Evolutionary conservation across 345 rosid genomes (phyloP).

Genomic region (Brassica rapa): DNA sequence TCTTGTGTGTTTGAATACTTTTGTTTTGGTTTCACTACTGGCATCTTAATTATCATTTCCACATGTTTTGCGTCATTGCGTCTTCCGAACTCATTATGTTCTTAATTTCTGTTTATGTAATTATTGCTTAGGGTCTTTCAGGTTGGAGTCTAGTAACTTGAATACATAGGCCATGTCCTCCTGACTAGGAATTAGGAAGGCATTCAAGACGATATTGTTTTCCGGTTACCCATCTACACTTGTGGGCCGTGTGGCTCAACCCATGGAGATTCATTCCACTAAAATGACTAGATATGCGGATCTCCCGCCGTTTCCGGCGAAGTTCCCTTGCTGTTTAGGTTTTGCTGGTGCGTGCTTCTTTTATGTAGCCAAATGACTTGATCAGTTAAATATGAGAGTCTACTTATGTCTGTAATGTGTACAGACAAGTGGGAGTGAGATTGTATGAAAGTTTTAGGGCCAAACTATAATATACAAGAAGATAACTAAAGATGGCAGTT

Average conservation of each 20-base stretch:
- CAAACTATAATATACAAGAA: conserved; percentile 25
- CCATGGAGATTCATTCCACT: not conserved
- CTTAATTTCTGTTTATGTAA: not conserved
- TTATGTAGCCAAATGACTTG: not conserved
- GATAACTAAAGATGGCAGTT: not conserved
- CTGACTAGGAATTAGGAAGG: conserved; percentile 3
- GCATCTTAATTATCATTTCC: not conserved
- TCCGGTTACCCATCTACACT: not conserved
- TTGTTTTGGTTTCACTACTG: not conserved
- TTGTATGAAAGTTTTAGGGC: not conserved
- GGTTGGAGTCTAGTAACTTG: not conserved
- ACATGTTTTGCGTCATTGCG: too few species aligned
- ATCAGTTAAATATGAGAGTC: not conserved
- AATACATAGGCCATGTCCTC: not conserved
- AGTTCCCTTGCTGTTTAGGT: not conserved
- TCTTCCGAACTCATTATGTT: too few species aligned
- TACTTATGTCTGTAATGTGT: not conserved
- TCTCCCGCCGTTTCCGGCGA: not conserved
- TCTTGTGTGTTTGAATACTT: not conserved
- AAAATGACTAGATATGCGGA: not conserved
- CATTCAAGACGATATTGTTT: not conserved
- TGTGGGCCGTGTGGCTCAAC: conserved; percentile 5
- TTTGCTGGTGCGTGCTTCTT: not conserved
- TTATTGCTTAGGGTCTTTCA: too few species aligned
- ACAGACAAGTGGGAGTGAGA: not conserved